A percentile compares a stretch with the other conserved stretches of the same genome.
phyloP scores from a whole-genome alignment of 306 rosid genomes.

The Ammopiptanthus mongolicus region DNA sequence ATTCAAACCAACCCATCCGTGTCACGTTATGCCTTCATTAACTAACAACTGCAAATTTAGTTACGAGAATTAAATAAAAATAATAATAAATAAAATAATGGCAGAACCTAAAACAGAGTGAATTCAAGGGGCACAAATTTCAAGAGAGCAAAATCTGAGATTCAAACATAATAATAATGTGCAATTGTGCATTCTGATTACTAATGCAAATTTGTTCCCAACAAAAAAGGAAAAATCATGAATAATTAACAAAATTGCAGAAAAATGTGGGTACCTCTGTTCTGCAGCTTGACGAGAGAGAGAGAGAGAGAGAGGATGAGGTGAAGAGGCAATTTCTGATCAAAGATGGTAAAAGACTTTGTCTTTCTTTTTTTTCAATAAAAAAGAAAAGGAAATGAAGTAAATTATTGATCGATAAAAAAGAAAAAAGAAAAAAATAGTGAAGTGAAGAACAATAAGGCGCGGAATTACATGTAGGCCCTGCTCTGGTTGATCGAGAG shows the following conservation, averaged over 20 bases:
- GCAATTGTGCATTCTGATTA: background rate
- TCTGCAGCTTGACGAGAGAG: conserved; percentile 40
- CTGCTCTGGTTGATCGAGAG: conserved; percentile 11
- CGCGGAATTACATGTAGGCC: conserved; percentile 35
- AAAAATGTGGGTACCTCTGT: conserved; percentile 38
- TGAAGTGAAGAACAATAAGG: conserved; percentile 3
- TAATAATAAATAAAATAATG: background rate
- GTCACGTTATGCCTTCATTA: conserved; percentile 27
- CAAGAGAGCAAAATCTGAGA: background rate
- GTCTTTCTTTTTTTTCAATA: background rate
- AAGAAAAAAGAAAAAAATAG: background rate
- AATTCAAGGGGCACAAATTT: conserved; percentile 2
- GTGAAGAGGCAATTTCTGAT: conserved; percentile 19
- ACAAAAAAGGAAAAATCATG: background rate
- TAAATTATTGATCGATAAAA: background rate
- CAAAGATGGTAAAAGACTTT: conserved; percentile 1
- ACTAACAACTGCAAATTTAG: conserved; percentile 35
- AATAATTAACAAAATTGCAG: background rate
- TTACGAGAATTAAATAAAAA: conserved; percentile 17
- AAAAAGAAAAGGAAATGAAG: background rate
- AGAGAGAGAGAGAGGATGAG: conserved; percentile 22
- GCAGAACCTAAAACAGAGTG: conserved; percentile 11
- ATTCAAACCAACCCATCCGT: conserved; percentile 47
- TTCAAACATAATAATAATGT: conserved; percentile 5
- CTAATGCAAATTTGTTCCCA: background rate